Evolutionary conservation across 1,139 yeast species (phyloP), one percentile per base, ranked within the genome.

Genomic region (Meyerozyma guilliermondii): DNA sequence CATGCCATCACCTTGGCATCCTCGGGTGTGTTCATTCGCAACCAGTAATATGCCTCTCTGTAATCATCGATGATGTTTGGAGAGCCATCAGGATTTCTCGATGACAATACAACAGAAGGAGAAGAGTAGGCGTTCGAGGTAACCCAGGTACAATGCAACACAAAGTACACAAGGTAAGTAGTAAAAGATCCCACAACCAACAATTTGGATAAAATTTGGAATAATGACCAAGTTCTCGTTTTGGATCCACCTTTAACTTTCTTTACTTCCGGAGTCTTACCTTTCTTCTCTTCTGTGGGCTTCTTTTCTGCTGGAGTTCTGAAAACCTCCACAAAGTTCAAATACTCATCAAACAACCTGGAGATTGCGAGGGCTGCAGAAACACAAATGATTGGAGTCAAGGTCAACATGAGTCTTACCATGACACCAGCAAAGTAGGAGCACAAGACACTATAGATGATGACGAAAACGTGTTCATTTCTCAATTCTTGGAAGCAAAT

Each of bases 21-120:
- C 62, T 91, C 97, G 4, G 87, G 81, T 1, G 98, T 92, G 68
- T 94, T 94, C 96, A 92, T 89, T 60, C 98, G 82, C 55, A 94
- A 75, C 99, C 99, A 94, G 66, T 92, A 92, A 71, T 94, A 94
- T 6, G 98, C 98, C 71, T 94, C 99, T 69, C 99, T 83, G 73
- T 84, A 94, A 64, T 94, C 99, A 64, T 94, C 99, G 59, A 94
- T 94, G 53, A 92, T 71, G 50, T 78, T 76, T 54, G 80, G 84
- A 28, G 87, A 78, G 1, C 99, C 99, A 59, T 92, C 97, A 37
- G 95, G 84, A 54, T 78, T 75, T 53, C 74, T 74, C 18, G 96
- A 83, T 2, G 98, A 89, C 55, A 94, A 73, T 39, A 94, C 98
- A 40, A 94, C 98, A 2, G 98, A 92, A 41, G 99, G 99, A 2